Conservation (phyloP, 2,329 filamentous ascomycete species). For the Aphanocladium album region DNA sequence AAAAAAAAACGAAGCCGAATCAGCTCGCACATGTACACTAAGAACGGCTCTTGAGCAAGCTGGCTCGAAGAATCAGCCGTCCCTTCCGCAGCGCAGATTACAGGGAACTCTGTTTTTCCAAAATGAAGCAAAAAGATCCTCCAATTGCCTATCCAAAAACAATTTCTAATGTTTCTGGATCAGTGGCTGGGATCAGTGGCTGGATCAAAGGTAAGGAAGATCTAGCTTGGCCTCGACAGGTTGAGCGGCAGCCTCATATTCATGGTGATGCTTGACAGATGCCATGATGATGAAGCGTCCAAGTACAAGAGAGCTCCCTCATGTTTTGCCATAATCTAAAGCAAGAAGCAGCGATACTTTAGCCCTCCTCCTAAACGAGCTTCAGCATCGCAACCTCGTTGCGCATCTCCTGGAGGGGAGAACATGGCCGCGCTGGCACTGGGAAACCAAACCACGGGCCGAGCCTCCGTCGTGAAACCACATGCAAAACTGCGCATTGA, state of each 20-base stretch:
- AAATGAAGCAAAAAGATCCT: slow-evolving; percentile 5
- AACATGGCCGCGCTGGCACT: slow-evolving; percentile 13
- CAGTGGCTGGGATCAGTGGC: slow-evolving; percentile 12
- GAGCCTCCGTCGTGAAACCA: slow-evolving; percentile 3
- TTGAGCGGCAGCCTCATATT: slow-evolving; percentile 12
- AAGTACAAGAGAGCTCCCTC: slow-evolving; percentile 14
- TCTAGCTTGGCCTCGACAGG: background rate
- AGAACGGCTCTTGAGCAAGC: background rate
- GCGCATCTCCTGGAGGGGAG: slow-evolving; percentile 14
- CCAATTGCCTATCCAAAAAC: slow-evolving; percentile 10
- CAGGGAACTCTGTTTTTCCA: background rate
- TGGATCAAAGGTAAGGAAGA: background rate
- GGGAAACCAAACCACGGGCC: slow-evolving; percentile 5
- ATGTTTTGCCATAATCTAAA: slow-evolving; percentile 14
- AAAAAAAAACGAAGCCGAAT: background rate
- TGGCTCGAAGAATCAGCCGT: background rate
- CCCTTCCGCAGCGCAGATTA: background rate
- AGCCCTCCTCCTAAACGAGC: slow-evolving; percentile 14
- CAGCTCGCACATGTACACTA: background rate
- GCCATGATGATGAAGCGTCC: slow-evolving; percentile 16
- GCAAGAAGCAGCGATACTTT: slow-evolving; percentile 14
- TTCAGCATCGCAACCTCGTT: slow-evolving; percentile 15
- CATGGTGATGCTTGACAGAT: slow-evolving; percentile 9
- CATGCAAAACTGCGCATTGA: slow-evolving; percentile 3
- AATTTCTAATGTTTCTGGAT: slow-evolving; percentile 10